Evolutionary conservation across 805 yeast genomes (phyloP), one percentile per base, ranked within the genome.

Genomic region (Spencermartinsiella europaea): DNA sequence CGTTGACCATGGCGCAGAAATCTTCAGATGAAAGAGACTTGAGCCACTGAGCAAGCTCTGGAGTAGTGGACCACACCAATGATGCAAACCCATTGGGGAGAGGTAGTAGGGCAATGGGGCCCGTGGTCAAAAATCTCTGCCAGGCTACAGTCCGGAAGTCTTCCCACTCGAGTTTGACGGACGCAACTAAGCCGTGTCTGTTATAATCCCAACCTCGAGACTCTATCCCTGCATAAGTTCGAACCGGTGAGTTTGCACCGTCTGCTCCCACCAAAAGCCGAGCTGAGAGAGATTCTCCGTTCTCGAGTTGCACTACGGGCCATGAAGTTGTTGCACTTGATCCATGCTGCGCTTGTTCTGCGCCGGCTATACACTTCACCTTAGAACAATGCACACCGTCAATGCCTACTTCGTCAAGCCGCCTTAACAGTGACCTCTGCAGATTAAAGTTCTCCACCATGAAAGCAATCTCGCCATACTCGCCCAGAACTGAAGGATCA

Each of bases 191-290:
- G 1, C 98, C 99, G 68, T 81, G 86, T 41, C 87, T 74, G 55
- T 83, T 73, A 66, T 93, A 93, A 42, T 77, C 77, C 98, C 98
- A 93, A 14, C 99, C 99, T 40, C 95, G 75, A 1, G 95, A 79
- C 60, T 81, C 82, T 46, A 93, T 89, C 1, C 77, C 80, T 0
- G 97, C 83, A 59, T 76, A 90, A 52, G 76, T 73, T 40, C 97
- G 75, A 4, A 85, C 98, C 0, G 97, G 96, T 0, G 97, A 89
- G 63, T 89, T 87, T 63, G 81, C 88, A 0, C 99, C 99, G 63
- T 93, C 99, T 34, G 96, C 95, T 5, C 99, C 99, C 14, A 93
- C 79, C 17, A 90, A 69, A n/a, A 90, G 70, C 45, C 96, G 73
- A 0, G 95, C 76, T 57, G 77, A 76, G 42, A 82, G 71, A 10